Base-by-base conservation (phyloP, 2,329 filamentous ascomycete species). In the Fusarium clavum region DNA sequence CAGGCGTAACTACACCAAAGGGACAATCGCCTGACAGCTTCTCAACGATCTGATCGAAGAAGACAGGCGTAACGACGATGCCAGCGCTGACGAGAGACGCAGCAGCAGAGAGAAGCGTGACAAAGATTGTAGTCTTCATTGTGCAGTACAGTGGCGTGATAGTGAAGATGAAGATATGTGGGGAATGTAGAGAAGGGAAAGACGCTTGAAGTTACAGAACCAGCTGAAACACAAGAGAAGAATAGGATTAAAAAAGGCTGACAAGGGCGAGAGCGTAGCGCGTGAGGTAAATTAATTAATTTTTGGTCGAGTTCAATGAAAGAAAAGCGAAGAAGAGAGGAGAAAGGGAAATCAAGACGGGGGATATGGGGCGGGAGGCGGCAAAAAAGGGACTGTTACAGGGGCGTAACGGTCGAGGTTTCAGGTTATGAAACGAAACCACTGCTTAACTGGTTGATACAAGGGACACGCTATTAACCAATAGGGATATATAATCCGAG, bases 11-110 rank as follows among this genome's bases (percentile, higher is more conserved):
- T 20, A 86, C 85, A 34, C 87, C 87, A 72, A 84, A 87, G 71
- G 83, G 85, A 75, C 87, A 89, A 75, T 89, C 87, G 29, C 82
- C 84, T 4, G 73, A 38, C 20, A 76, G 71, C 72, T 82, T 84
- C 29, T 79, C 73, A n/a, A 89, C 83, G 34, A 88, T 80, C 76
- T 88, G 86, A 66, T 88, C 78, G 24, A 75, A 63, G 44, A 77
- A 78, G 69, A 89, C 82, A 53, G 87, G 87, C 6, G 85, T 87
- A 74, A 86, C 84, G 75, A 89, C 85, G 51, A 89, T 81, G 58
- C 83, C 86, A 29, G 87, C 87, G 68, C 79, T 83, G 73, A 77
- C 85, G 52, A 86, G 74, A 5, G 85, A 83, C 52, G 80, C 79
- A 73, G 81, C 81, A 29, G 82, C 77, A 57, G 83, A 83, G 47